Base-by-base conservation (phyloP, 148 eudicot species). In the Chenopodium album region DNA sequence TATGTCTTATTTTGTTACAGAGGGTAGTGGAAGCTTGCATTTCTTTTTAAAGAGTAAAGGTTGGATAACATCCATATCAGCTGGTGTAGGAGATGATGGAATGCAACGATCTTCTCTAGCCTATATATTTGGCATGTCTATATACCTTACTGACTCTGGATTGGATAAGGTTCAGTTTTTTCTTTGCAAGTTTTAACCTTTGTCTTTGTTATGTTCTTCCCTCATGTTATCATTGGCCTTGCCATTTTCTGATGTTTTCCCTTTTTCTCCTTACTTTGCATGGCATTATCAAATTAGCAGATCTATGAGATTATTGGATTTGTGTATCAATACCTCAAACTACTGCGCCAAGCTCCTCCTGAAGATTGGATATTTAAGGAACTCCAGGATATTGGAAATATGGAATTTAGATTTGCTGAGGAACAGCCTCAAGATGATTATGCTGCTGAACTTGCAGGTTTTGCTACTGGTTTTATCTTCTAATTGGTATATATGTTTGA, bases 361-460 rank as follows among this genome's bases (percentile, higher is more conserved):
- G 92, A 96, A 82, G 90, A 96, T 87, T 96, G 99, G 99, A 96
- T 94, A 56, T 96, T 87, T 75, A 91, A 91, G 88, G 99, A 96
- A 88, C 99, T 96, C 77, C 92, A 96, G 87, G 93, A 94, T 86
- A 96, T 92, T 75, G 98, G 87, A 50, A 89, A 91, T 86, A 94
- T 96, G 97, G 99, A 94, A 80, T 96, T 96, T 56, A 89, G 90
- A 84, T 96, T 92, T 90, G 98, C 94, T 60, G 99, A 96, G 85
- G 97, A 96, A 83, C 98, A 96, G 82, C 95, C 97, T 82, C 99
- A 92, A 76, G 99, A 96, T 88, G 99, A 96, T 84, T 95, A 95
- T 88, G 99, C 98, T 84, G 88, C 94, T 26, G 99, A 95, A 79
- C 98, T 95, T 89, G 90, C 99, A 86, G 99, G 99, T 93, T 80